Evolutionary conservation across 2,329 filamentous ascomycete genomes (phyloP).

Genomic region (Aureobasidium subglaciale): DNA sequence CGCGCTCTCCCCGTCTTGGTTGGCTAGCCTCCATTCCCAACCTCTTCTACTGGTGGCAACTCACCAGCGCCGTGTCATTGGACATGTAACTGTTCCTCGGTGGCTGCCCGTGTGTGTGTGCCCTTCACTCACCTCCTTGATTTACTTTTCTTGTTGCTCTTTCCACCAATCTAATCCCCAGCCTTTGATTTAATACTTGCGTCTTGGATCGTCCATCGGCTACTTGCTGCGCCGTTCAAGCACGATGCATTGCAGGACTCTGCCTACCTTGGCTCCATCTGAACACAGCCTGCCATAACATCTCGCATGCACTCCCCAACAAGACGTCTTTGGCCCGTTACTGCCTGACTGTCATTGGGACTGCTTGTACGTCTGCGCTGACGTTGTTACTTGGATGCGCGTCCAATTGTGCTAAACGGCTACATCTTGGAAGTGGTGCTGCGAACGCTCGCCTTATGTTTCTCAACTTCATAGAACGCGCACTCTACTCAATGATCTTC

Average conservation of each 20-base stretch:
- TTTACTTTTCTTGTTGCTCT: not conserved
- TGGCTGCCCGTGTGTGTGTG: conserved; percentile 8
- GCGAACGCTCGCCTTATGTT: not conserved
- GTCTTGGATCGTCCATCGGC: not conserved
- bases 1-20: not conserved
- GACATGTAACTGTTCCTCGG: not conserved
- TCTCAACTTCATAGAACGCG: not conserved
- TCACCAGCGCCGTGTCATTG: not conserved
- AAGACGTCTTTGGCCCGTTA: too few species aligned
- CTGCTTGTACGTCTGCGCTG: not conserved
- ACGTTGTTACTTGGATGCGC: not conserved
- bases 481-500: too few species aligned
- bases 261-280: not conserved
- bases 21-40: not conserved
- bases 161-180: conserved; percentile 5
- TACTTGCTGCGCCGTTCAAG: not conserved
- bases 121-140: not conserved
- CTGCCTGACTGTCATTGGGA: not conserved
- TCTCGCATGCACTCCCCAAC: too few species aligned
- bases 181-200: not conserved
- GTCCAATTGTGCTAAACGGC: not conserved
- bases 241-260: not conserved
- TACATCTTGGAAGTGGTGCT: not conserved
- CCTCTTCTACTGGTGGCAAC: conserved; percentile 10
- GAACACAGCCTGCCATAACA: too few species aligned